Evolutionary conservation across 2,329 filamentous ascomycete species (phyloP).

Genomic region (Tympanopsis confertula): DNA sequence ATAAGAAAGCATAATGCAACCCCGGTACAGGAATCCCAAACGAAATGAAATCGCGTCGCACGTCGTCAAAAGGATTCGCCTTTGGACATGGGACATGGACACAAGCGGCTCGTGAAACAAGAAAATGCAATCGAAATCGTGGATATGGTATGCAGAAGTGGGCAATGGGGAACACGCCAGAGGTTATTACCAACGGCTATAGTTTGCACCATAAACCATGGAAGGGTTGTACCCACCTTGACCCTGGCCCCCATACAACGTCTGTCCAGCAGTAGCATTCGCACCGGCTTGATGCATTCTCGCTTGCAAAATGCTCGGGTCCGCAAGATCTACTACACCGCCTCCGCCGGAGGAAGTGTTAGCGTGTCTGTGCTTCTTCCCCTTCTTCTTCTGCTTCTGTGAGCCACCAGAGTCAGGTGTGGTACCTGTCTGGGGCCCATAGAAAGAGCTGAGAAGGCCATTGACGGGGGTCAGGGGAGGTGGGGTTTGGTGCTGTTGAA

Average conservation of each 20-base stretch:
- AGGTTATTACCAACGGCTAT: conserved; percentile 1
- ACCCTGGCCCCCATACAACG: conserved; percentile 1
- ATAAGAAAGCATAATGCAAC: too few species aligned
- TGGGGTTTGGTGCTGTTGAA: conserved; percentile 82
- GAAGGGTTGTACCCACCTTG: conserved; percentile 1
- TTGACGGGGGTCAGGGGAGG: conserved; percentile 18
- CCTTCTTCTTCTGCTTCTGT: conserved; percentile 97
- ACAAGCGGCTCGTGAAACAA: too few species aligned
- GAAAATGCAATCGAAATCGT: too few species aligned
- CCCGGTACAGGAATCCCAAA: too few species aligned
- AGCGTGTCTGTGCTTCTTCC: conserved; percentile 99
- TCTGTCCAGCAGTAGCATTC: conserved; percentile 34
- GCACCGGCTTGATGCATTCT: conserved; percentile 76
- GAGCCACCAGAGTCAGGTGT: conserved; percentile 45
- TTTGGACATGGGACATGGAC: too few species aligned
- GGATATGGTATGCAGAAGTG: too few species aligned
- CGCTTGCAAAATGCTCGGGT: conserved; percentile 99
- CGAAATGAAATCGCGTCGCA: too few species aligned
- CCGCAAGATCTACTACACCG: conserved; percentile 99
- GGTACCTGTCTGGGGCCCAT: not conserved
- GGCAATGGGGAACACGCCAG: too few species aligned
- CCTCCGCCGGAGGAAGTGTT: conserved; percentile 99
- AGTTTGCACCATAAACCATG: not conserved
- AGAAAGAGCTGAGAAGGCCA: conserved; percentile 2
- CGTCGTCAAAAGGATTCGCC: too few species aligned